Conservation (phyloP, 805 yeast genomes). For the Zygotorulaspora danielsina region DNA sequence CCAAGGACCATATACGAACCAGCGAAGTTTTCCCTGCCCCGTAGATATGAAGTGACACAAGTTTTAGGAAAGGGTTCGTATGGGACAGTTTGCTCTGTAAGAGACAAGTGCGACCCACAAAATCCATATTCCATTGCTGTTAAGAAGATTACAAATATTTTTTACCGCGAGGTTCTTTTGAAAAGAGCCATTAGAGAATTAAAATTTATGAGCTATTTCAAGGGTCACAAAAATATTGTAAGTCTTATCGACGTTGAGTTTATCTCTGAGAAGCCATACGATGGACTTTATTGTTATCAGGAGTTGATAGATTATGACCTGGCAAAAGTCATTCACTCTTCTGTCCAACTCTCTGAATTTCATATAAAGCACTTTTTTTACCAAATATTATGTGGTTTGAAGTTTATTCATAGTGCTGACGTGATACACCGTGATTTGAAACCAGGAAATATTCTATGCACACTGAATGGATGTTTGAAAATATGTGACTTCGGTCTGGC, state of each 20-base stretch:
- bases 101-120: constrained; percentile 29
- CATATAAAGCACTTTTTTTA: constrained; percentile 73
- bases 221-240: constrained; percentile 82
- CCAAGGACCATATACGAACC: constrained; percentile 42
- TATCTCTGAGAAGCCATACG: constrained; percentile 60
- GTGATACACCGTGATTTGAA: constrained; percentile 90
- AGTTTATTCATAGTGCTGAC: constrained; percentile 86
- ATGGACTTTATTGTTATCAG: constrained; percentile 85
- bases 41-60: constrained; percentile 52
- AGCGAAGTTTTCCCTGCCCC: constrained; percentile 58
- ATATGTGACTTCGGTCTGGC: constrained; percentile 95
- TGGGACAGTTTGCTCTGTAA: constrained; percentile 78
- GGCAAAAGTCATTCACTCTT: constrained; percentile 72
- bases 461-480: constrained; percentile 68
- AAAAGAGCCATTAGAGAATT: constrained; percentile 82
- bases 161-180: constrained; percentile 59
- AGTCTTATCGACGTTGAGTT: constrained; percentile 70
- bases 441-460: constrained; percentile 83
- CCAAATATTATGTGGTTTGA: constrained; percentile 80
- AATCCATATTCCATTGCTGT: constrained; percentile 54
- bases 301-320: constrained; percentile 81
- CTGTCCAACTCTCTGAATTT: constrained; percentile 75
- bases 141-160: constrained; percentile 72
- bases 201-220: constrained; percentile 72
- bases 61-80: constrained; percentile 81